Evolutionary conservation across 1,284 basidiomycete species (phyloP).

Genomic region (Hymenochaete sp.): DNA sequence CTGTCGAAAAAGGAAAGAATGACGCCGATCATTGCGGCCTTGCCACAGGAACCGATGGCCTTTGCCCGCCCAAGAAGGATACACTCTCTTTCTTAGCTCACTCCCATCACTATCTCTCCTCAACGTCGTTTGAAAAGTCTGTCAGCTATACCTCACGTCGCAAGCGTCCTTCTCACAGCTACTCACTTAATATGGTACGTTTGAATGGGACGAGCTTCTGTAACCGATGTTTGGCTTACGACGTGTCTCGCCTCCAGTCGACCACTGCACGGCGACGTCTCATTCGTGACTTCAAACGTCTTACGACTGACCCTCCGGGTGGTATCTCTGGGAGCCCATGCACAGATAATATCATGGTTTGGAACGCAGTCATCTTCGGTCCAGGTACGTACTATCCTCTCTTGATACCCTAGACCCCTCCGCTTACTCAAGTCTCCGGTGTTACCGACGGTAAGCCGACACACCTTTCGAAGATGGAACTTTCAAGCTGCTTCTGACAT

Average conservation of each 20-base stretch:
- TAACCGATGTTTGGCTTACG: no score
- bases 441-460: slow-evolving; percentile 52
- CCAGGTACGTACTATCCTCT: slow-evolving; percentile 57
- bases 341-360: slow-evolving; percentile 97
- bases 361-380: slow-evolving; percentile 99
- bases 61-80: no score
- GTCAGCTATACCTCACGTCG: no score
- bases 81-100: no score
- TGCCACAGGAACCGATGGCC: no score
- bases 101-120: no score
- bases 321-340: slow-evolving; percentile 96
- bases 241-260: slow-evolving; percentile 43
- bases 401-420: slow-evolving; percentile 5
- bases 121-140: no score
- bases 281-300: slow-evolving; percentile 92
- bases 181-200: no score
- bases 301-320: slow-evolving; percentile 89
- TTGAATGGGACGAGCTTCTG: no score
- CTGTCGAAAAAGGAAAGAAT: no score
- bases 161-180: no score
- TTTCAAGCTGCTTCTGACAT: slow-evolving; percentile 91
- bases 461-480: slow-evolving; percentile 99
- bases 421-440: slow-evolving; percentile 16
- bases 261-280: slow-evolving; percentile 85
- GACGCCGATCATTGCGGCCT: no score